A percentile compares a stretch with the other conserved stretches of the same genome.
Conservation (phyloP, 345 rosid species). For the Heritiera fomes region DNA sequence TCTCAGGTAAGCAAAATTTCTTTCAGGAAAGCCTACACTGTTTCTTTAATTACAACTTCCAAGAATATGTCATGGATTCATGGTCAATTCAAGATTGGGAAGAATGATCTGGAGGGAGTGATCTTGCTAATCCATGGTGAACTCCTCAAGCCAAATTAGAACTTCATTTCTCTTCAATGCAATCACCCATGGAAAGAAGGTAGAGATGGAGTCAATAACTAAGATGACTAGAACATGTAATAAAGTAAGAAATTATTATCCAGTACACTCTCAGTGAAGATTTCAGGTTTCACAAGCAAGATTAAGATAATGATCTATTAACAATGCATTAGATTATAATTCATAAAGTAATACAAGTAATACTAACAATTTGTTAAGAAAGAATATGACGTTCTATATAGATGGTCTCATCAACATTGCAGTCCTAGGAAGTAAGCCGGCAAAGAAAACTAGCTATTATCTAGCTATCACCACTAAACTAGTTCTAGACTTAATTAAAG, state of each 20-base stretch:
- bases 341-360: neutral
- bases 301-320: too few species aligned
- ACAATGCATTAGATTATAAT: too few species aligned
- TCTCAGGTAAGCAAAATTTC: neutral
- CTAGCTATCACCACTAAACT: neutral
- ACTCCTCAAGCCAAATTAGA: neutral
- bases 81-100: neutral
- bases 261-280: too few species aligned
- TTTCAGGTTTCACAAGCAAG: too few species aligned
- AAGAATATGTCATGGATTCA: neutral
- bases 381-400: neutral
- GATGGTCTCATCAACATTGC: neutral
- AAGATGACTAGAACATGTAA: neutral
- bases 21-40: neutral
- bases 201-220: neutral
- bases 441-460: neutral
- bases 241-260: too few species aligned
- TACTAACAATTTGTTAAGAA: neutral
- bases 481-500: neutral
- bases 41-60: conserved; percentile 2
- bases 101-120: neutral
- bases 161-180: conserved; percentile 16
- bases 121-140: neutral
- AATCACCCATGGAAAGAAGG: neutral
- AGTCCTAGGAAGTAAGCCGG: neutral